These are phyloP conservation scores for Leptodermis oblonga DNA, from an alignment of 257 asterid species.

Conservation along the genomic window DNA sequence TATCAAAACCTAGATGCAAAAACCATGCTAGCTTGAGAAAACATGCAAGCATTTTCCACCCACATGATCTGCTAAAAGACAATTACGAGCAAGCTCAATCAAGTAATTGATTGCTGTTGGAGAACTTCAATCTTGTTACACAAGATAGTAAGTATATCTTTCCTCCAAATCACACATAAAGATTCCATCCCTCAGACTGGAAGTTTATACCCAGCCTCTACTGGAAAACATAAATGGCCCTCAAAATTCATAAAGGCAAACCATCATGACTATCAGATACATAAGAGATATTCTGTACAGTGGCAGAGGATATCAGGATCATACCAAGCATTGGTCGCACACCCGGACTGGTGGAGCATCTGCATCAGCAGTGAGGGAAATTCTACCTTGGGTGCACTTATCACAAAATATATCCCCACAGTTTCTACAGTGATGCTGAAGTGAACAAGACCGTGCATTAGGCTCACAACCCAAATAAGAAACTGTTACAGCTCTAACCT, in stretches of 20 bases:
- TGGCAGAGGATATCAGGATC: constrained; percentile 9
- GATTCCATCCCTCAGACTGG: background rate
- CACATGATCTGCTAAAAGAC: background rate
- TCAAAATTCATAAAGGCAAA: background rate
- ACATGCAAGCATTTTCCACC: background rate
- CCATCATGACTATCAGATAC: background rate
- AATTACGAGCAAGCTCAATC: background rate
- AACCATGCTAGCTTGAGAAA: background rate
- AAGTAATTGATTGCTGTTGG: background rate
- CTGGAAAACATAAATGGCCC: background rate
- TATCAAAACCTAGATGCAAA: background rate
- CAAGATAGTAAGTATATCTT: background rate
- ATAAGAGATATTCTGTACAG: background rate
- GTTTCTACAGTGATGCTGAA: constrained; percentile 88
- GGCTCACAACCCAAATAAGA: constrained; percentile 9
- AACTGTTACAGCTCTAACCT: background rate
- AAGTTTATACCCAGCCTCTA: background rate
- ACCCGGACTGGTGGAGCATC: constrained; percentile 90
- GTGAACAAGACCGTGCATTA: constrained; percentile 17
- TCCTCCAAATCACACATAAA: background rate
- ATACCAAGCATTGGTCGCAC: constrained; percentile 91
- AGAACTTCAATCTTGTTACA: background rate
- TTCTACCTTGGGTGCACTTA: constrained; percentile 96
- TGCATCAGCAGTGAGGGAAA: constrained; percentile 68
- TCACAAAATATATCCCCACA: constrained; percentile 96